These are phyloP conservation scores for Jatropha curcas DNA, from an alignment of 345 rosid genomes.

Conservation along the genomic window DNA sequence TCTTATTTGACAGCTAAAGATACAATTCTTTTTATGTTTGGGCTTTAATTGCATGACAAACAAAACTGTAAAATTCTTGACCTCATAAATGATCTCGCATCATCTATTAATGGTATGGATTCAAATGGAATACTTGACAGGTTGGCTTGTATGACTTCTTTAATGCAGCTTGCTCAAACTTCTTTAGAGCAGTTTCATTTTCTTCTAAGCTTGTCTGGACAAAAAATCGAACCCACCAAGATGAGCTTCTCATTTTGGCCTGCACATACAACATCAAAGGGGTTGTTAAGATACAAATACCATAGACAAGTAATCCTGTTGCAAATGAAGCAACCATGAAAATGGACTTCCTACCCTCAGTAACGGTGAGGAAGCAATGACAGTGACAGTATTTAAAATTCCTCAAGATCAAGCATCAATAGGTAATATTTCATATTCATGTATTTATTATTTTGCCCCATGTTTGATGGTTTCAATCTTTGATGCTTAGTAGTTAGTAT, in stretches of 20 bases:
- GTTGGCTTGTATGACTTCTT: conserved; percentile 29
- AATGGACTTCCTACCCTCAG: background rate
- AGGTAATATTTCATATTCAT: background rate
- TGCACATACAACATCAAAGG: conserved; percentile 9
- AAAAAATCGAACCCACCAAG: conserved; percentile 50
- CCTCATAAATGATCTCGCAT: background rate
- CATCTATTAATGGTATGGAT: background rate
- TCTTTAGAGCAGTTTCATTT: conserved; percentile 41
- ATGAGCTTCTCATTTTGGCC: conserved; percentile 52
- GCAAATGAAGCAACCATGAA: background rate
- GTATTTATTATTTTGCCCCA: background rate
- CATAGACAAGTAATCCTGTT: background rate
- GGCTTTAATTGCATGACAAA: conserved; percentile 3
- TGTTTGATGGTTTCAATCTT: background rate
- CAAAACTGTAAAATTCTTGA: conserved; percentile 1
- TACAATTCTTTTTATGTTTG: background rate
- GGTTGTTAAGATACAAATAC: background rate
- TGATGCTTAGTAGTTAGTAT: background rate
- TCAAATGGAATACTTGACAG: conserved; percentile 26
- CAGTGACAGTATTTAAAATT: background rate
- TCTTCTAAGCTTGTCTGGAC: conserved; percentile 49
- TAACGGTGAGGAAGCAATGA: background rate
- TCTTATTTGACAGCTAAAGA: background rate
- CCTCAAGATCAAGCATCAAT: background rate
- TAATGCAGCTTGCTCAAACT: conserved; percentile 41